These are phyloP conservation scores for Xylaria arbuscula DNA, from an alignment of 2,329 filamentous ascomycete genomes.

Conservation along the genomic window DNA sequence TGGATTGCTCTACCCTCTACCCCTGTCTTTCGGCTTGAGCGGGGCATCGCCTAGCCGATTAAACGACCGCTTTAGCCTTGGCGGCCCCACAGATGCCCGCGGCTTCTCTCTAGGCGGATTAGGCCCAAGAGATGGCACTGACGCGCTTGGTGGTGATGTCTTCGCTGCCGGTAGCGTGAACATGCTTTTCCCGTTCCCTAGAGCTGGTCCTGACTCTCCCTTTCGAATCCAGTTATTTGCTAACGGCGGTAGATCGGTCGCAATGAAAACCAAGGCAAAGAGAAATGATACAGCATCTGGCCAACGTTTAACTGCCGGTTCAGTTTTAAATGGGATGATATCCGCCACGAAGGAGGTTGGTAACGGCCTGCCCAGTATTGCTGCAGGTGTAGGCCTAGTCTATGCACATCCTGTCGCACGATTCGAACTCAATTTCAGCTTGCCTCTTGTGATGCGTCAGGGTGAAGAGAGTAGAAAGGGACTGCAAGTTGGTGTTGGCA, in stretches of 20 bases:
- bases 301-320: slow-evolving; percentile 53
- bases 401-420: slow-evolving; percentile 94
- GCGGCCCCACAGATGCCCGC: slow-evolving; percentile 92
- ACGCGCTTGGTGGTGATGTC: slow-evolving; percentile 90
- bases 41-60: slow-evolving; percentile 77
- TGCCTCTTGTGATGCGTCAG: slow-evolving; percentile 82
- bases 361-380: slow-evolving; percentile 82
- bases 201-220: slow-evolving; percentile 82
- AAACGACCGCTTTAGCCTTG: slow-evolving; percentile 95
- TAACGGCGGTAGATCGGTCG: slow-evolving; percentile 87
- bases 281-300: slow-evolving; percentile 52
- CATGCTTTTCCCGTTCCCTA: slow-evolving; percentile 85
- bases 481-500: slow-evolving; percentile 92
- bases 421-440: slow-evolving; percentile 94
- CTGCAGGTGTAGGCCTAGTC: slow-evolving; percentile 89
- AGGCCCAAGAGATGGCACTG: slow-evolving; percentile 85
- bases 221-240: slow-evolving; percentile 90
- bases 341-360: slow-evolving; percentile 75
- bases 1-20: slow-evolving; percentile 85
- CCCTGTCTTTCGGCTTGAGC: slow-evolving; percentile 66
- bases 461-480: slow-evolving; percentile 93
- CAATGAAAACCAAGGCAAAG: slow-evolving; percentile 71
- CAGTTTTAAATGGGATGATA: slow-evolving; percentile 65
- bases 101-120: slow-evolving; percentile 92
- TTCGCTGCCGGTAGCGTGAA: slow-evolving; percentile 91